Base-by-base conservation (phyloP, 176 grass and related monocot genomes). In the Luzula sylvatica region DNA sequence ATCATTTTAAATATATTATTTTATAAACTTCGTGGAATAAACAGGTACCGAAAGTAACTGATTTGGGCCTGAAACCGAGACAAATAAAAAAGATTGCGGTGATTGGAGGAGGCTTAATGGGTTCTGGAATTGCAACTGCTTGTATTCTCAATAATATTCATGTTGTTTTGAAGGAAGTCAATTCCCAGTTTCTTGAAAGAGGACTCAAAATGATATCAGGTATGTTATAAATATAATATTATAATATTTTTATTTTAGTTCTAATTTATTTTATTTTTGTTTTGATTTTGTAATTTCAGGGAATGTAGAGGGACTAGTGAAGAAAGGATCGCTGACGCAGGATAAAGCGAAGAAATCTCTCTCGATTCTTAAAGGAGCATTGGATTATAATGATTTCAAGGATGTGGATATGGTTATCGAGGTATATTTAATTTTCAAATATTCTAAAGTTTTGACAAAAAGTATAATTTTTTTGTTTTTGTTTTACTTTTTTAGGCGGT, bases 381-480 rank as follows among this genome's bases (percentile, higher is more conserved):
- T 90, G 20, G 85, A 98, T 80, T 98, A 90, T 75, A 73, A 59
- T 7, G 85, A 98, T 53, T 98, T 98, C 72, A 83, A 83, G 67
- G 67, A 90, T 72, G 81, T 90, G 56, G 92, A 98, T 82, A 80
- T 98, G 85, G 92, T 98, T 77, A 98, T 98, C 11, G 92, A 98
- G 92, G 92, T 83, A 55, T 47, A 26, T 52, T 6, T 42, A 32
- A 26, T 15, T 52, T 52, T 58, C 8, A 68, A 23, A 38, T 53
- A n/a, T 12, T 50, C 26, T 28, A 39, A 30, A 35, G 28, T 15
- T 64, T 15, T 64, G 23, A 49, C 25, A 64, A 64, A 35, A 2
- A 35, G 9, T 35, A 35, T 35, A 7, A 35, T 7, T 1, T 35
- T 35, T 2, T 35, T n/a, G n/a, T n/a, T n/a, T n/a, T n/a, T n/a